Conservation (phyloP, 202 grass and related monocot genomes). For the Schoenoplectus triqueter region DNA sequence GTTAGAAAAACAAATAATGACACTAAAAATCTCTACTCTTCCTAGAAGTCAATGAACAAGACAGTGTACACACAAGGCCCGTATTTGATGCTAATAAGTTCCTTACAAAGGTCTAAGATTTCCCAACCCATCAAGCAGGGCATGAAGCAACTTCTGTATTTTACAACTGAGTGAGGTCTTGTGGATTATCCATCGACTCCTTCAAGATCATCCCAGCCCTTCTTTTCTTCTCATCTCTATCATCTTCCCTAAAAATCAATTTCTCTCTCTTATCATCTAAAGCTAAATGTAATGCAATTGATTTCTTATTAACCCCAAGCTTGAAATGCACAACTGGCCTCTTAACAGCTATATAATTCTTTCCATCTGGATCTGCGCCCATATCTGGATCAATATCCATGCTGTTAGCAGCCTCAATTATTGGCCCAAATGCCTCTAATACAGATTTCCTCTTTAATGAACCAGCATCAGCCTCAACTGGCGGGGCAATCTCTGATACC, state of each 20-base stretch:
- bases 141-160: constrained; percentile 17
- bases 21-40: constrained; percentile 41
- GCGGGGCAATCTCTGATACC: background rate
- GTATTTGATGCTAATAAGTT: constrained; percentile 24
- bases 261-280: constrained; percentile 27
- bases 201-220: constrained; percentile 63
- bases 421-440: constrained; percentile 55
- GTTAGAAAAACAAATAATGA: constrained; percentile 41
- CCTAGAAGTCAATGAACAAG: constrained; percentile 35
- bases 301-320: constrained; percentile 51
- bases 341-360: constrained; percentile 42
- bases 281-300: constrained; percentile 41
- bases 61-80: constrained; percentile 8
- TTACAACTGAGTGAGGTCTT: constrained; percentile 59
- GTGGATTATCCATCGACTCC: constrained; percentile 57
- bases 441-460: constrained; percentile 42
- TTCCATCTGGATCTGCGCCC: constrained; percentile 12
- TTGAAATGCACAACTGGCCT: constrained; percentile 53
- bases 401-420: constrained; percentile 42
- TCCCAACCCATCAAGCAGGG: constrained; percentile 10
- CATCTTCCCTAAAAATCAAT: constrained; percentile 44
- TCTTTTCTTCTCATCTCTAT: constrained; percentile 61
- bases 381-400: constrained; percentile 36
- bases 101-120: background rate
- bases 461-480: constrained; percentile 23